Percentiles rank a stretch among this genome's conserved stretches.
These are phyloP conservation scores for Stachybotrys echinatus DNA, from an alignment of 2,329 filamentous ascomycete genomes.

Conservation along the genomic window DNA sequence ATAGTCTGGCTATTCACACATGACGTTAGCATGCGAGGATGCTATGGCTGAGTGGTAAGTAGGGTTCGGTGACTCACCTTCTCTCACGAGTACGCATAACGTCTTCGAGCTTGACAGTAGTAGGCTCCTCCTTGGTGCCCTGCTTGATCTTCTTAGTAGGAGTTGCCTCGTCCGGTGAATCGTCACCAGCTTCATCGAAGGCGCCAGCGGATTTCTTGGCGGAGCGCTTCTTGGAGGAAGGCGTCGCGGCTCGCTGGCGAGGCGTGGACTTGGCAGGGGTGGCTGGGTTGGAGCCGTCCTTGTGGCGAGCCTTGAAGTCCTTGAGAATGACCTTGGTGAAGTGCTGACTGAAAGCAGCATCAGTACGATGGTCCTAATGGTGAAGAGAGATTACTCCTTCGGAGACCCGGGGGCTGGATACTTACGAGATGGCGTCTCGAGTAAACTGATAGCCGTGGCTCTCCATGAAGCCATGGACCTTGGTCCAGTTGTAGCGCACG, in stretches of 20 bases:
- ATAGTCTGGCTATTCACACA: conserved; percentile 8
- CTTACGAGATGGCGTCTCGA: conserved; percentile 33
- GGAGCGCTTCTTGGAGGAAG: neutral
- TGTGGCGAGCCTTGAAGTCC: conserved; percentile 24
- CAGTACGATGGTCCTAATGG: too few species aligned
- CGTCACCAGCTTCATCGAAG: conserved; percentile 9
- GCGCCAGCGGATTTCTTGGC: neutral
- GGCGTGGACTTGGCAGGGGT: neutral
- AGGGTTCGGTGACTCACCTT: conserved; percentile 9
- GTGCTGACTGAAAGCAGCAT: conserved; percentile 29
- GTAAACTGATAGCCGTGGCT: conserved; percentile 27
- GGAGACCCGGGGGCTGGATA: neutral
- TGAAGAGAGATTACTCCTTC: too few species aligned
- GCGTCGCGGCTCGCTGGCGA: neutral
- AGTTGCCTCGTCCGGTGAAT: conserved; percentile 5
- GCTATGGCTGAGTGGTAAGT: neutral
- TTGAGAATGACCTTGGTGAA: conserved; percentile 32
- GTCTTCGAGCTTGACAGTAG: conserved; percentile 12
- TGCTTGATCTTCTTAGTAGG: conserved; percentile 25
- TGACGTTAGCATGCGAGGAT: neutral
- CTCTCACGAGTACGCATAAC: conserved; percentile 5
- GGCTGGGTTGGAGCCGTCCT: neutral
- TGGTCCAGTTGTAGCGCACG: conserved; percentile 26
- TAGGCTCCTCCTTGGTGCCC: conserved; percentile 12
- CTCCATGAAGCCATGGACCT: conserved; percentile 23